phyloP scores from a whole-genome alignment of 495 filamentous ascomycete species.

The Penicillium tannophilum region DNA sequence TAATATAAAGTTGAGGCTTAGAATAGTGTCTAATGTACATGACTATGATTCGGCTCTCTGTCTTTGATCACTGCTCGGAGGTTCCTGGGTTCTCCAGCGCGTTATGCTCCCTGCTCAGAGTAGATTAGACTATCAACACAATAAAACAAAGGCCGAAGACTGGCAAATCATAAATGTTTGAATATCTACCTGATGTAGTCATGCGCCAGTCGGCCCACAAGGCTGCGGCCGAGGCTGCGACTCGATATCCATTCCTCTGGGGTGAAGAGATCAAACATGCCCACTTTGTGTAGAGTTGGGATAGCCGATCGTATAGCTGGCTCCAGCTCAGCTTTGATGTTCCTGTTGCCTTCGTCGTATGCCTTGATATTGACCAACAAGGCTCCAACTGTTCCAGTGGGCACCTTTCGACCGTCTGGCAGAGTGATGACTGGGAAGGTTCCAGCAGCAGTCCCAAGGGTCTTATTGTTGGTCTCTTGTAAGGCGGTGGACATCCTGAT shows the following conservation, averaged over 20 bases:
- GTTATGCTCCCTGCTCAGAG: no score
- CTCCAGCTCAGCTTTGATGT: not conserved
- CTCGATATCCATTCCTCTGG: conserved; percentile 1
- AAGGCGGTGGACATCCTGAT: conserved; percentile 2
- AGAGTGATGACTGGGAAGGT: conserved; percentile 3
- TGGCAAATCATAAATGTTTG: no score
- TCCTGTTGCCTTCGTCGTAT: not conserved
- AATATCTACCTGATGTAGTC: no score
- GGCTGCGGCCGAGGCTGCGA: no score
- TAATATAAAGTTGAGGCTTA: no score
- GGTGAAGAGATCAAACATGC: conserved; percentile 3
- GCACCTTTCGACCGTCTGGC: conserved; percentile 6
- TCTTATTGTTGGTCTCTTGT: conserved; percentile 11
- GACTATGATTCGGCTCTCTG: no score
- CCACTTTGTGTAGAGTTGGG: conserved; percentile 6
- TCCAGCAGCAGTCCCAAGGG: conserved; percentile 7
- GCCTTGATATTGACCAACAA: conserved; percentile 4
- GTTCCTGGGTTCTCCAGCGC: no score
- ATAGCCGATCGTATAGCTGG: not conserved
- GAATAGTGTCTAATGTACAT: no score
- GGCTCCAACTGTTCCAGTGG: conserved; percentile 9
- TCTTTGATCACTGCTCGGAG: no score
- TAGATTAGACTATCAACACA: no score
- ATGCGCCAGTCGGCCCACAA: no score
- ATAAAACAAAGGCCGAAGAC: no score